These are phyloP conservation scores for Emmonsia crescens DNA, from an alignment of 2,329 filamentous ascomycete species.

Conservation along the genomic window DNA sequence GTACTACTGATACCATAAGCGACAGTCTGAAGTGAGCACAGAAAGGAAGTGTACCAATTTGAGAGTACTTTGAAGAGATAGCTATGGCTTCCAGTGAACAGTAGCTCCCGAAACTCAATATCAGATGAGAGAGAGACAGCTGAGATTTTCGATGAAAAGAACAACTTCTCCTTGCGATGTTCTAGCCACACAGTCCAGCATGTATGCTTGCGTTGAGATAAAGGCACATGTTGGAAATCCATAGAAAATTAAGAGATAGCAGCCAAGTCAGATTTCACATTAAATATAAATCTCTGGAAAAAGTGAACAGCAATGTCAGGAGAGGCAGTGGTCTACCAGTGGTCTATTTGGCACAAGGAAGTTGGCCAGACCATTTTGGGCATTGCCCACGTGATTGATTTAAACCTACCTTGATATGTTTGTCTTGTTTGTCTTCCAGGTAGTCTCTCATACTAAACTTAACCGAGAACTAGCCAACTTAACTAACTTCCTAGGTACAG, in stretches of 20 bases:
- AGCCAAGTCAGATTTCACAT: too few relatives aligned
- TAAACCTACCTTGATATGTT: too few relatives aligned
- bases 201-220: conserved; percentile 2
- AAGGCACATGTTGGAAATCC: background rate
- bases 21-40: background rate
- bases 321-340: background rate
- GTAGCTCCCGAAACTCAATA: conserved; percentile 5
- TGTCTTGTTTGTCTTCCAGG: too few relatives aligned
- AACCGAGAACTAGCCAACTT: too few relatives aligned
- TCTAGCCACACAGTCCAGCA: conserved; percentile 6
- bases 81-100: conserved; percentile 1
- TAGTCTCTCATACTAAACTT: too few relatives aligned
- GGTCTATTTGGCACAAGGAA: too few relatives aligned
- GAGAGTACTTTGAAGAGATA: conserved; percentile 4
- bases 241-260: background rate
- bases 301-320: background rate
- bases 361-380: too few relatives aligned
- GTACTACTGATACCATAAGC: conserved; percentile 4
- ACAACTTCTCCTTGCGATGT: background rate
- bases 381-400: too few relatives aligned
- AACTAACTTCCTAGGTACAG: too few relatives aligned
- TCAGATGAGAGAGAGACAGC: background rate
- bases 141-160: conserved; percentile 1
- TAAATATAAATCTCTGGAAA: conserved; percentile 2
- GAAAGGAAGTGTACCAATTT: conserved; percentile 2